Evolutionary conservation across 2,329 filamentous ascomycete species (phyloP), one percentile per base, ranked within the genome.

Genomic region (Colletotrichum sp.): DNA sequence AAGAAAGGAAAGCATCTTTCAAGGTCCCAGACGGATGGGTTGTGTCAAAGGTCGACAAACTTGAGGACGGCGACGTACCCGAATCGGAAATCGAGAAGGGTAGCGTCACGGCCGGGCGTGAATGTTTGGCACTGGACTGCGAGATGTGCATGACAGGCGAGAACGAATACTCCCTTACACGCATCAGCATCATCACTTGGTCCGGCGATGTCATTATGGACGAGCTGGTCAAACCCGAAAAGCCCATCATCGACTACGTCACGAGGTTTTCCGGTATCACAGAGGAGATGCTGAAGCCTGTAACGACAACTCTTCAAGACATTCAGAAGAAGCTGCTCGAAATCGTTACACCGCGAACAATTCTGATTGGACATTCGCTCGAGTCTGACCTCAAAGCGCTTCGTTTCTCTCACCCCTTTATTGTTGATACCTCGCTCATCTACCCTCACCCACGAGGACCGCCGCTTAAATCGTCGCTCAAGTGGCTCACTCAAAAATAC

Each of bases 91-190:
- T 98, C 75, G 89, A 98, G 84, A 87, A 93, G 79, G 96, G 96
- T 71, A 96, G 95, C 83, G 87, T 98, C 74, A 98, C 95, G 1
- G 95, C 92, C 34, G 97, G 96, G 44, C 92, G 95, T 77, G 90
- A 94, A 49, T 87, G 98, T 13, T 87, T 98, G 65, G 94, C 95
- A 2, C 88, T 99, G 71, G 97, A 99, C 83, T 99, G 97, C 85
- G 97, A 99, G 85, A 99, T 99, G 97, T 98, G 96, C 83, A 93
- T 95, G 86, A 98, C 96, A 4, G 94, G 93, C 76, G 92, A 94
- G 77, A 92, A 92, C 64, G 91, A 95, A 78, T 95, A 94, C 78
- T 95, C 96, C 44, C 92, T 99, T 59, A 98, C 97, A 3, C 93
- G 97, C 72, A 94, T 99, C 82, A 98, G 96, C 82, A 85, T 99